phyloP scores from a whole-genome alignment of 768 basidiomycete genomes.

The Sporobolomyces pararoseus region DNA sequence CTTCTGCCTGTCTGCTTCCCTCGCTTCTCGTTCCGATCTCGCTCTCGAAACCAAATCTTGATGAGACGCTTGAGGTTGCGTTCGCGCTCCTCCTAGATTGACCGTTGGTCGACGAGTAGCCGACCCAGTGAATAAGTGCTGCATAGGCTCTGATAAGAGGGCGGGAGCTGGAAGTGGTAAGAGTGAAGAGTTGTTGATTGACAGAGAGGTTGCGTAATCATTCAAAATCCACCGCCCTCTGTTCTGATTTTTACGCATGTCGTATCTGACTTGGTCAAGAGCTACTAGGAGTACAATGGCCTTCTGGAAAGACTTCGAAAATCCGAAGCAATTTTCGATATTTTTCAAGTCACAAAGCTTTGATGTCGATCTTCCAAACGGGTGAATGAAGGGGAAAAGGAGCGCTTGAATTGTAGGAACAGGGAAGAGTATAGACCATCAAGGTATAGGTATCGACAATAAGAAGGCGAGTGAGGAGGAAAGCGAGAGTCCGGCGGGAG shows the following conservation, averaged over 20 bases:
- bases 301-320: no score
- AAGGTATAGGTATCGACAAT: neutral
- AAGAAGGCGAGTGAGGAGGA: no score
- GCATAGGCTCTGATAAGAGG: constrained; percentile 5
- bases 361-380: no score
- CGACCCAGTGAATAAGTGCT: constrained; percentile 22
- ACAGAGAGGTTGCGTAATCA: constrained; percentile 1
- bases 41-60: constrained; percentile 22
- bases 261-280: no score
- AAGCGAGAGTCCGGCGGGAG: no score
- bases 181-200: neutral
- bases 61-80: neutral
- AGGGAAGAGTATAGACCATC: neutral
- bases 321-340: no score
- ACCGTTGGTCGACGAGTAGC: constrained; percentile 7
- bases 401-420: no score
- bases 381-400: no score
- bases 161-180: neutral
- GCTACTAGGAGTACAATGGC: no score
- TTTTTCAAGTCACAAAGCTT: no score
- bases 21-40: constrained; percentile 12
- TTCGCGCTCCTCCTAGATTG: constrained; percentile 17
- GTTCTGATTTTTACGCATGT: no score
- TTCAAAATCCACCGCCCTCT: no score
- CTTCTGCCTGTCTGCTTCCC: constrained; percentile 7